Evolutionary conservation across 2,329 filamentous ascomycete genomes (phyloP).

Genomic region (Xylaria sp.): DNA sequence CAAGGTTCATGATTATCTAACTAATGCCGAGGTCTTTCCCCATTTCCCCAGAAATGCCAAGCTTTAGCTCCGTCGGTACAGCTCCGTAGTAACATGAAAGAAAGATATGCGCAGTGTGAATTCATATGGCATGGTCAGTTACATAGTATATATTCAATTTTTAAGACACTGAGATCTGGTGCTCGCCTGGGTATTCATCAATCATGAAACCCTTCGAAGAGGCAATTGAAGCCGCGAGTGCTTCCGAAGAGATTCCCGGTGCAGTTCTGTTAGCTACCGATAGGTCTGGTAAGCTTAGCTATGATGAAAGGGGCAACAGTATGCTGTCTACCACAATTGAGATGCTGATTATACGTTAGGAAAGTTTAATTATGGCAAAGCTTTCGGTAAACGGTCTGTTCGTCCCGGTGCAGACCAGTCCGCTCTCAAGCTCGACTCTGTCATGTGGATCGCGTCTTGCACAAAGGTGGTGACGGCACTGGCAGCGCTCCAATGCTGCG

Average conservation of each 20-base stretch:
- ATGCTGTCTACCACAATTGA: neutral
- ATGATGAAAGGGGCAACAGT: neutral
- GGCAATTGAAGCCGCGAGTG: constrained; percentile 38
- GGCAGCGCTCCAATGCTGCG: constrained; percentile 56
- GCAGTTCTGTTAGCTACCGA: constrained; percentile 38
- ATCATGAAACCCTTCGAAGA: constrained; percentile 39
- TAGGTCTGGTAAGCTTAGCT: constrained; percentile 28
- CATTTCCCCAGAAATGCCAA: constrained; percentile 11
- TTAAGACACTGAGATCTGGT: neutral
- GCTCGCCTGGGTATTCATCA: neutral
- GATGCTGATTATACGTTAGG: constrained; percentile 21
- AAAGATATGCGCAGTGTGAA: neutral
- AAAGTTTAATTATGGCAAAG: constrained; percentile 35
- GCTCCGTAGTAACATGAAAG: neutral
- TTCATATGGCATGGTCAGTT: neutral
- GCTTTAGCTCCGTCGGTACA: neutral
- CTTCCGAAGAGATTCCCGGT: constrained; percentile 37
- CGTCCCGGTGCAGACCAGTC: constrained; percentile 39
- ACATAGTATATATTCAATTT: neutral
- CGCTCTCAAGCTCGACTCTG: constrained; percentile 39
- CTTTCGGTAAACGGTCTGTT: constrained; percentile 41
- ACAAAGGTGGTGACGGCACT: constrained; percentile 55
- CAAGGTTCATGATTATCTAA: neutral
- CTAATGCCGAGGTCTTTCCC: constrained; percentile 13
- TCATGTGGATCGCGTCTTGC: constrained; percentile 45